These are phyloP conservation scores for Monosporascus cannonballus DNA, from an alignment of 2,329 filamentous ascomycete genomes.

Conservation along the genomic window DNA sequence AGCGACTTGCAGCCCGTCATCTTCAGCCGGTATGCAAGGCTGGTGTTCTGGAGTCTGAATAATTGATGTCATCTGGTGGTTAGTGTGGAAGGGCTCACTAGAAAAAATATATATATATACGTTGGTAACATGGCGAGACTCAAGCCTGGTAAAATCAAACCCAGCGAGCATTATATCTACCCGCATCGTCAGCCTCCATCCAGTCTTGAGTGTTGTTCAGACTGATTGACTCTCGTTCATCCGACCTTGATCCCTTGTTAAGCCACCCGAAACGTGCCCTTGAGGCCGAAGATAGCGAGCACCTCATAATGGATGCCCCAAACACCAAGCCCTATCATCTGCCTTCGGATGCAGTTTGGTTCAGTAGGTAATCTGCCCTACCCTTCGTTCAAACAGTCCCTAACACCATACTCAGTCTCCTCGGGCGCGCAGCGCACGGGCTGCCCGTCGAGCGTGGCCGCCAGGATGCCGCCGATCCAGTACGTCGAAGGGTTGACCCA, in stretches of 20 bases:
- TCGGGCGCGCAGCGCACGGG: slow-evolving; percentile 39
- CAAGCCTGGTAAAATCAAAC: too few species aligned
- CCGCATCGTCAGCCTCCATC: too few species aligned
- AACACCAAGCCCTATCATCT: slow-evolving; percentile 17
- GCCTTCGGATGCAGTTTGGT: slow-evolving; percentile 20
- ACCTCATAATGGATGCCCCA: slow-evolving; percentile 7
- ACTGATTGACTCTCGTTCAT: neutral
- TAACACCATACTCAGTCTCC: slow-evolving; percentile 21
- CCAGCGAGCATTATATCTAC: too few species aligned
- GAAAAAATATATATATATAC: too few species aligned
- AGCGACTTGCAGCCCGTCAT: neutral
- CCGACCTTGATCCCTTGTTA: too few species aligned
- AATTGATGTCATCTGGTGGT: too few species aligned
- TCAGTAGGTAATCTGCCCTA: slow-evolving; percentile 13
- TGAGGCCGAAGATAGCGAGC: neutral
- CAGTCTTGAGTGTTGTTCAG: too few species aligned
- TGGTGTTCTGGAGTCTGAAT: too few species aligned
- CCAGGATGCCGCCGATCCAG: slow-evolving; percentile 65
- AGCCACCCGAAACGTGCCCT: too few species aligned
- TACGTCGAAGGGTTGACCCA: slow-evolving; percentile 64
- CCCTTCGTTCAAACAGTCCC: neutral
- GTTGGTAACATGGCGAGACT: too few species aligned
- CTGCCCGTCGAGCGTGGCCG: slow-evolving; percentile 51
- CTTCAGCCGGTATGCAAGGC: neutral
- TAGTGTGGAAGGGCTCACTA: too few species aligned